A percentile compares a stretch with the other conserved stretches of the same genome.
Conservation (phyloP, 2,329 filamentous ascomycete species). For the Meredithiella fracta region DNA sequence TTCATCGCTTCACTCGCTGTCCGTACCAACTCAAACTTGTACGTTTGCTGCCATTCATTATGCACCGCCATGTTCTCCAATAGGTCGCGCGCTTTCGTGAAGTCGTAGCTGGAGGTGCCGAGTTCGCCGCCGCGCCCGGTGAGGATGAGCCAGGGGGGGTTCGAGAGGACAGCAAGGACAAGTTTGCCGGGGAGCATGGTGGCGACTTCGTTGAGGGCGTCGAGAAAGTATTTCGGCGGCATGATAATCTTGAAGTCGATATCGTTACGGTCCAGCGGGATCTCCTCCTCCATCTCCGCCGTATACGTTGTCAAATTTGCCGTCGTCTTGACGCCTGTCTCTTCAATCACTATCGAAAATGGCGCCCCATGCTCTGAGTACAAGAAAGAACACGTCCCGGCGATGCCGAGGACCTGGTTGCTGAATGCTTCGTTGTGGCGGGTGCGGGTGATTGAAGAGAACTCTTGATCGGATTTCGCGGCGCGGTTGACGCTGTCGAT, state of each 20-base stretch:
- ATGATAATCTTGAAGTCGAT: slow-evolving; percentile 90
- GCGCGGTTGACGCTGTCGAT: slow-evolving; percentile 47
- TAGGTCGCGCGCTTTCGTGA: slow-evolving; percentile 45
- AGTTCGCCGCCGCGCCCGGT: slow-evolving; percentile 42
- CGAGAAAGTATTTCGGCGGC: slow-evolving; percentile 56
- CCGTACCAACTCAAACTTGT: slow-evolving; percentile 75
- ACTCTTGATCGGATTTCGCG: slow-evolving; percentile 43
- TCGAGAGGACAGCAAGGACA: slow-evolving; percentile 47
- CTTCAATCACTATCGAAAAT: slow-evolving; percentile 71
- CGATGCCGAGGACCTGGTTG: slow-evolving; percentile 64
- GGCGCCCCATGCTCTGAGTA: slow-evolving; percentile 62
- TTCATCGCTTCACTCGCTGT: slow-evolving; percentile 85
- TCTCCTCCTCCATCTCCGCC: slow-evolving; percentile 56
- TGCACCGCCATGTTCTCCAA: slow-evolving; percentile 59
- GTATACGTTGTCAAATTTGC: slow-evolving; percentile 84
- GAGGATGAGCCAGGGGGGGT: slow-evolving; percentile 57
- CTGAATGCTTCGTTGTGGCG: slow-evolving; percentile 61
- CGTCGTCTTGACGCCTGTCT: slow-evolving; percentile 72
- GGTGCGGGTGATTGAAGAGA: slow-evolving; percentile 44
- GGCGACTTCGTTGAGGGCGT: slow-evolving; percentile 53
- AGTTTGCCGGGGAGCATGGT: slow-evolving; percentile 57
- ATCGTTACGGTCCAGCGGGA: slow-evolving; percentile 69
- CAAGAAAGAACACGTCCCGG: slow-evolving; percentile 69
- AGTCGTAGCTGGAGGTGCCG: slow-evolving; percentile 49
- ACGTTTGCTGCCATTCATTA: slow-evolving; percentile 49